phyloP scores from a whole-genome alignment of 306 rosid species.

The Gillenia trifoliata region DNA sequence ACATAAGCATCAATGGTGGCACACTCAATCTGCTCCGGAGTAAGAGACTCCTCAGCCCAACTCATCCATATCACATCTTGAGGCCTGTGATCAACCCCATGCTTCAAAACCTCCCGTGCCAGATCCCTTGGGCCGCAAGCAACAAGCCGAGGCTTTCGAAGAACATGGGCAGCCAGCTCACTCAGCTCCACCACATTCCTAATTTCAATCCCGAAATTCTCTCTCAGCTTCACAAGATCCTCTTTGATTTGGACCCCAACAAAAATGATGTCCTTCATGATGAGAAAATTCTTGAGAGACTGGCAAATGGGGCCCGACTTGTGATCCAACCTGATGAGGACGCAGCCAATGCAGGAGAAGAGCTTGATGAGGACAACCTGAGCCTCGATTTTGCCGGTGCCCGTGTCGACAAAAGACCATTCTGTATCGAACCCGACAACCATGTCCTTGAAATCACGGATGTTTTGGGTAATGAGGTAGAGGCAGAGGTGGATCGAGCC shows the following conservation, averaged over 20 bases:
- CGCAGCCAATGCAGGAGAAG: conserved; percentile 5
- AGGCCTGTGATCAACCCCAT: conserved; percentile 1
- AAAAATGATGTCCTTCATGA: conserved; percentile 5
- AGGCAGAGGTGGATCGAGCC: conserved; percentile 6
- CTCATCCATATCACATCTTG: background rate
- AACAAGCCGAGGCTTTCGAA: background rate
- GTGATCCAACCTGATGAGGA: background rate
- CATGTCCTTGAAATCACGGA: background rate
- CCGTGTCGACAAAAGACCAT: background rate
- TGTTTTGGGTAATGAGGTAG: conserved; percentile 8
- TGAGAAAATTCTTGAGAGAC: background rate
- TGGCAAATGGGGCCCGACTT: background rate
- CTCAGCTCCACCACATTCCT: conserved; percentile 10
- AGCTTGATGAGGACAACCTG: background rate
- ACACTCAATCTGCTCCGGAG: conserved; percentile 2
- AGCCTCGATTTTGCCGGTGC: background rate
- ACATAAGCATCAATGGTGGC: background rate
- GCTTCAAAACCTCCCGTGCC: background rate
- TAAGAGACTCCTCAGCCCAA: background rate
- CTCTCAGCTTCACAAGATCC: background rate
- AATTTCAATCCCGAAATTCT: background rate
- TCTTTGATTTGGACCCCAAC: background rate
- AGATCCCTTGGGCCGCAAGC: background rate
- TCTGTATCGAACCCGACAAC: background rate
- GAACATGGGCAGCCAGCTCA: background rate